Percentiles rank a stretch among this genome's conserved stretches.
Conservation (phyloP, 2,329 filamentous ascomycete genomes). For the Verruconis gallopava region DNA sequence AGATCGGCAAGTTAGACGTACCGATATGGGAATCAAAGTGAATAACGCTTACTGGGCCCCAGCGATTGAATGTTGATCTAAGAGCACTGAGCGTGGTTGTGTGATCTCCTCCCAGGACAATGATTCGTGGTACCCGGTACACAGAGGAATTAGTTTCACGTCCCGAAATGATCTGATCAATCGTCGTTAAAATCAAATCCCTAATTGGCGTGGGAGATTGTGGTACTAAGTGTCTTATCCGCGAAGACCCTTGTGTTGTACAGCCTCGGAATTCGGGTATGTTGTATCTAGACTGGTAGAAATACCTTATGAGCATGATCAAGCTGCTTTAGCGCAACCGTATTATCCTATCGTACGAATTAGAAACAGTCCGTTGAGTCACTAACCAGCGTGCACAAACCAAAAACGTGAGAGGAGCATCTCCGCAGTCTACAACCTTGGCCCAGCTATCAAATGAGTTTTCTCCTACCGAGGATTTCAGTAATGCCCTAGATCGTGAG, state of each 20-base stretch:
- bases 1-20: conserved; percentile 12
- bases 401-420: conserved; percentile 38
- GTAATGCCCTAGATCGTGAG: too few relatives aligned
- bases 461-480: conserved; percentile 16
- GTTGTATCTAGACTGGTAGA: too few relatives aligned
- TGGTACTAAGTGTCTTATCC: too few relatives aligned
- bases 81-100: conserved; percentile 42
- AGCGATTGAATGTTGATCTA: conserved; percentile 35
- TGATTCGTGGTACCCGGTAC: conserved; percentile 36
- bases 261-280: not conserved
- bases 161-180: conserved; percentile 32
- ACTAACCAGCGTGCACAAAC: conserved; percentile 15
- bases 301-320: conserved; percentile 37
- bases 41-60: conserved; percentile 44
- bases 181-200: too few relatives aligned
- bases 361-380: not conserved
- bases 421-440: conserved; percentile 42
- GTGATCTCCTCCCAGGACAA: conserved; percentile 43
- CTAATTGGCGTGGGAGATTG: too few relatives aligned
- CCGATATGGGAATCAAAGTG: conserved; percentile 43
- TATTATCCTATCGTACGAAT: conserved; percentile 37
- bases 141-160: conserved; percentile 33
- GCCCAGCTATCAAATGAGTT: conserved; percentile 36
- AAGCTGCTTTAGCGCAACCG: conserved; percentile 40
- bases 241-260: not conserved